Evolutionary conservation across 495 filamentous ascomycete genomes (phyloP).

Genomic region (Cladorrhinum samala): DNA sequence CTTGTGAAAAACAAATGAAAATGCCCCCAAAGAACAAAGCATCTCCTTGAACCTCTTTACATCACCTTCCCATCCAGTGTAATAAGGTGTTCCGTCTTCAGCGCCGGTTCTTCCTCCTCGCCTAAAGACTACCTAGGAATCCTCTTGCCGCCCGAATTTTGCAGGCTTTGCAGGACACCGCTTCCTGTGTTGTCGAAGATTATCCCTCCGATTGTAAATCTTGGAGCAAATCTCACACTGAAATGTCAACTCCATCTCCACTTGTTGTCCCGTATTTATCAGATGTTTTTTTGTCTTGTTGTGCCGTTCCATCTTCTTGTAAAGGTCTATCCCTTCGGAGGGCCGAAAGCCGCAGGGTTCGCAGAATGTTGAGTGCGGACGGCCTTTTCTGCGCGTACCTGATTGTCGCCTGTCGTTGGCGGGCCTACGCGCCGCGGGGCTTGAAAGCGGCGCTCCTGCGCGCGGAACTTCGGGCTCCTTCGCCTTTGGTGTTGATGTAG

Average conservation of each 20-base stretch:
- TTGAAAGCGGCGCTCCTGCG: too few relatives aligned
- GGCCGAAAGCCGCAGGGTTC: not conserved
- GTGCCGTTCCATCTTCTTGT: conserved; percentile 5
- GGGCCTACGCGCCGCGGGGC: too few relatives aligned
- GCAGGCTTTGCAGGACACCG: not conserved
- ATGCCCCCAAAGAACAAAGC: too few relatives aligned
- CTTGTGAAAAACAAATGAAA: too few relatives aligned
- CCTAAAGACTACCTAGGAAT: not conserved
- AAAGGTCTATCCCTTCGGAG: not conserved
- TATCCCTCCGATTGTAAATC: conserved; percentile 1
- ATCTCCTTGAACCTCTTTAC: too few relatives aligned
- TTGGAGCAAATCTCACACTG: not conserved
- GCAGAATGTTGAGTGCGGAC: not conserved
- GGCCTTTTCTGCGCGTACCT: not conserved
- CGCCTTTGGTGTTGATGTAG: too few relatives aligned
- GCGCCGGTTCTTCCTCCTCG: not conserved
- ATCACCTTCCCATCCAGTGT: too few relatives aligned
- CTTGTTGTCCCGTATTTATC: not conserved
- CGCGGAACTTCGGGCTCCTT: too few relatives aligned
- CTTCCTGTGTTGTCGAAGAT: conserved; percentile 2
- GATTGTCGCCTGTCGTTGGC: too few relatives aligned
- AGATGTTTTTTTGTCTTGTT: conserved; percentile 4
- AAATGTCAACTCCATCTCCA: not conserved
- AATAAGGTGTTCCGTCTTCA: too few relatives aligned
- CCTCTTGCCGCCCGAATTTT: not conserved